Conservation (phyloP, 768 basidiomycete genomes). For the Boletellus sp. region DNA sequence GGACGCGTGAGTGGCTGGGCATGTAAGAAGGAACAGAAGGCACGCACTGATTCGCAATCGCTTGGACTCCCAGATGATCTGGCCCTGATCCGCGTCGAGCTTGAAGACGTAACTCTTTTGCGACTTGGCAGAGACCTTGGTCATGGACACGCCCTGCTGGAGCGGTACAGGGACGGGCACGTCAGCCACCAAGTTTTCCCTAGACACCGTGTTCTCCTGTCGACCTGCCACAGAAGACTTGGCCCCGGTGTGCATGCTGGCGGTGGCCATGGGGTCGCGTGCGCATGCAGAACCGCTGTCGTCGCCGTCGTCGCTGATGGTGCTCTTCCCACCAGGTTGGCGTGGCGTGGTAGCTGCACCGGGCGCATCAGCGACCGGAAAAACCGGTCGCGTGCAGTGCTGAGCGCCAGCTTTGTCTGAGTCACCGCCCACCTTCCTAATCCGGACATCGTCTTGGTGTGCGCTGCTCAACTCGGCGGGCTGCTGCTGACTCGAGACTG, state of each 20-base stretch:
- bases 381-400: neutral
- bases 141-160: conserved; percentile 67
- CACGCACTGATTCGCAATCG: conserved; percentile 60
- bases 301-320: neutral
- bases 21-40: neutral
- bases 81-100: conserved; percentile 77
- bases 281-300: neutral
- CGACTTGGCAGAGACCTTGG: conserved; percentile 78
- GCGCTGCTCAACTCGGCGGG: no score
- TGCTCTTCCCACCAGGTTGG: no score
- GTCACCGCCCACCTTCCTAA: conserved; percentile 20
- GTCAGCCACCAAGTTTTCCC: conserved; percentile 25
- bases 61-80: conserved; percentile 75
- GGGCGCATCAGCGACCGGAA: neutral
- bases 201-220: neutral
- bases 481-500: neutral
- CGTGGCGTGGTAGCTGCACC: no score
- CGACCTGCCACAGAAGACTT: no score
- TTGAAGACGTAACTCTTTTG: conserved; percentile 68
- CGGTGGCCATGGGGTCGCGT: neutral
- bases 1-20: neutral
- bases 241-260: neutral
- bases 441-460: conserved; percentile 13
- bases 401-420: no score
- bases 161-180: conserved; percentile 55